Conservation (phyloP, 768 basidiomycete species). For the Saitozyma sp. region DNA sequence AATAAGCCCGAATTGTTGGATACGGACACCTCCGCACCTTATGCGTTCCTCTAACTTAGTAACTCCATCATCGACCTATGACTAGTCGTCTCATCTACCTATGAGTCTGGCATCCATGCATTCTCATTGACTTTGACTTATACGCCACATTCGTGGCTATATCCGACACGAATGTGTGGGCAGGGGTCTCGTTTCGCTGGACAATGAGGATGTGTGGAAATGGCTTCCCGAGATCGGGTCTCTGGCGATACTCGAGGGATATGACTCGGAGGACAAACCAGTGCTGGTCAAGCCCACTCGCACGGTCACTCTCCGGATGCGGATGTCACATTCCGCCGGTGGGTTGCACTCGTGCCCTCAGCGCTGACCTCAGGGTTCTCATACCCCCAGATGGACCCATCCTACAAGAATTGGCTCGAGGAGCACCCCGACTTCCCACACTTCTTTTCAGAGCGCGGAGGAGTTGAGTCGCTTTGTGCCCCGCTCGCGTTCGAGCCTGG, state of each 20-base stretch:
- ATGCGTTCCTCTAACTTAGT: no score
- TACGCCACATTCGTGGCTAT: no score
- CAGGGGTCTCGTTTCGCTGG: slow-evolving; percentile 21
- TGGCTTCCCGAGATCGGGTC: slow-evolving; percentile 34
- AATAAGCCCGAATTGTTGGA: no score
- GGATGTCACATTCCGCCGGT: slow-evolving; percentile 48
- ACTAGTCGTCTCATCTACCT: no score
- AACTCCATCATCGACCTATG: slow-evolving; percentile 32
- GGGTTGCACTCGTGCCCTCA: background rate
- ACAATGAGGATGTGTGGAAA: slow-evolving; percentile 19
- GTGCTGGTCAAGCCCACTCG: slow-evolving; percentile 23
- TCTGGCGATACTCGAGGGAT: slow-evolving; percentile 33
- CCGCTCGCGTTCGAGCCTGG: slow-evolving; percentile 39
- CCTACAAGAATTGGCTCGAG: slow-evolving; percentile 24
- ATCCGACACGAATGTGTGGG: slow-evolving; percentile 30
- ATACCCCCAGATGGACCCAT: slow-evolving; percentile 22
- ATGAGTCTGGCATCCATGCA: no score
- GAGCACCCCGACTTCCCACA: slow-evolving; percentile 12
- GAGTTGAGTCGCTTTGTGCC: slow-evolving; percentile 16
- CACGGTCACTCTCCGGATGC: slow-evolving; percentile 39
- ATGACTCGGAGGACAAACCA: slow-evolving; percentile 27
- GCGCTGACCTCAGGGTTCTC: slow-evolving; percentile 21
- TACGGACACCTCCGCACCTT: no score
- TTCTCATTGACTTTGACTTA: no score
- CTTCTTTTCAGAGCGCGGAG: slow-evolving; percentile 19